Percentiles rank a stretch among this genome's conserved stretches.
These are phyloP conservation scores for Ostreobium quekettii DNA, from an alignment of 139 green algal species.

Conservation along the genomic window DNA sequence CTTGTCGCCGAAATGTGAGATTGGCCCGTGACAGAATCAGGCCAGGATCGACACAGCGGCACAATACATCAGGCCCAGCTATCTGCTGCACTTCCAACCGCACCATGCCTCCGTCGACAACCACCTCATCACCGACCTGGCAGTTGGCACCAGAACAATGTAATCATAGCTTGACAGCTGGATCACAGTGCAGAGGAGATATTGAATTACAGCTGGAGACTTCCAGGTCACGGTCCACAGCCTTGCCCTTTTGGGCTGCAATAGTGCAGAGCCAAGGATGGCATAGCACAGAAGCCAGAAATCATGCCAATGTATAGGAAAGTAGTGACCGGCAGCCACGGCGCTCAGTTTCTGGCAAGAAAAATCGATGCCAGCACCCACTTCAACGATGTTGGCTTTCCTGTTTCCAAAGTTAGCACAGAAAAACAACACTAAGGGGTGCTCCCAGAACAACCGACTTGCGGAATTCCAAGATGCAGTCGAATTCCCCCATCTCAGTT, in stretches of 20 bases:
- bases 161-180: background rate
- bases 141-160: background rate
- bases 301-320: too few relatives aligned
- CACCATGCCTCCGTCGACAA: slow-evolving; percentile 89
- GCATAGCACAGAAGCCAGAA: too few relatives aligned
- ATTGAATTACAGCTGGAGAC: background rate
- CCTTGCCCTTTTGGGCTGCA: too few relatives aligned
- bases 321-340: too few relatives aligned
- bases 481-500: background rate
- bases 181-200: background rate
- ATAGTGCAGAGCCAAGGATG: too few relatives aligned
- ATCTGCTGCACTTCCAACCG: slow-evolving; percentile 58
- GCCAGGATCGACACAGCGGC: slow-evolving; percentile 56
- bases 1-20: slow-evolving; percentile 59
- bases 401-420: background rate
- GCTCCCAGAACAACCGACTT: too few relatives aligned
- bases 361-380: background rate
- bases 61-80: slow-evolving; percentile 59
- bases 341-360: too few relatives aligned
- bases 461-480: background rate
- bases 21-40: slow-evolving; percentile 73
- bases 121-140: slow-evolving; percentile 59
- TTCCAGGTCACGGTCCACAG: too few relatives aligned
- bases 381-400: background rate
- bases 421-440: background rate